A percentile compares a stretch with the other conserved stretches of the same genome.
Conservation (phyloP, 352 stramenopile species). For the Pythium aquatile region DNA sequence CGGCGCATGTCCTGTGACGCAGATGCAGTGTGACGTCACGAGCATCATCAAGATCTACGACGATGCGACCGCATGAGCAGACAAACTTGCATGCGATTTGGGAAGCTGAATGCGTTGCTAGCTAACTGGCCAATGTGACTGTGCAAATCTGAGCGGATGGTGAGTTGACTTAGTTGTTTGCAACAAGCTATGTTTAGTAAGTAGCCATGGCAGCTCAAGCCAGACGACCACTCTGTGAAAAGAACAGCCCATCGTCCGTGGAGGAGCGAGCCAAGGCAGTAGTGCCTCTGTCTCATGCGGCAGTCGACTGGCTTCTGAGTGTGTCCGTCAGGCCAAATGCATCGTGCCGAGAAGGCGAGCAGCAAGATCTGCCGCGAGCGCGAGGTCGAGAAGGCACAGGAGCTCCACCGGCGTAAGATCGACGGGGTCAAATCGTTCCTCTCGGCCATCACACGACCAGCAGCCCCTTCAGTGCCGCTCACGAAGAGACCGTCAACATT, state of each 20-base stretch:
- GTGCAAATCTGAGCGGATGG: neutral
- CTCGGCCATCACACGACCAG: constrained; percentile 29
- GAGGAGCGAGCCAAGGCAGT: neutral
- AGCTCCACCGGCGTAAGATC: constrained; percentile 72
- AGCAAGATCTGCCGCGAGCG: constrained; percentile 71
- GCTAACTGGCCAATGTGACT: neutral
- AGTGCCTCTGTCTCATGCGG: constrained; percentile 3
- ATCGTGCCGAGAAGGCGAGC: constrained; percentile 74
- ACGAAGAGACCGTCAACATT: constrained; percentile 26
- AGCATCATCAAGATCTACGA: constrained; percentile 86
- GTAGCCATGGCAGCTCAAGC: too few relatives aligned
- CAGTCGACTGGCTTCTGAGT: neutral
- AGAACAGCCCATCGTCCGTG: neutral
- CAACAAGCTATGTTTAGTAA: constrained; percentile 4
- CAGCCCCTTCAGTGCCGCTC: constrained; percentile 17
- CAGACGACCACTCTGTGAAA: too few relatives aligned
- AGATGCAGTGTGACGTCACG: constrained; percentile 62
- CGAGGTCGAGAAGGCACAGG: constrained; percentile 69
- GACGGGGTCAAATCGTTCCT: constrained; percentile 63
- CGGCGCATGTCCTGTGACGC: constrained; percentile 73
- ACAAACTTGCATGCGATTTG: too few relatives aligned
- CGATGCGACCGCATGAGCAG: constrained; percentile 34
- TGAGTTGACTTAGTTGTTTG: constrained; percentile 2
- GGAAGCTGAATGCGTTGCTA: constrained; percentile 4
- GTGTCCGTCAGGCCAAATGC: constrained; percentile 27